A percentile compares a stretch with the other conserved stretches of the same genome.
Conservation (phyloP, 345 rosid species). For the Syzygium aromaticum region DNA sequence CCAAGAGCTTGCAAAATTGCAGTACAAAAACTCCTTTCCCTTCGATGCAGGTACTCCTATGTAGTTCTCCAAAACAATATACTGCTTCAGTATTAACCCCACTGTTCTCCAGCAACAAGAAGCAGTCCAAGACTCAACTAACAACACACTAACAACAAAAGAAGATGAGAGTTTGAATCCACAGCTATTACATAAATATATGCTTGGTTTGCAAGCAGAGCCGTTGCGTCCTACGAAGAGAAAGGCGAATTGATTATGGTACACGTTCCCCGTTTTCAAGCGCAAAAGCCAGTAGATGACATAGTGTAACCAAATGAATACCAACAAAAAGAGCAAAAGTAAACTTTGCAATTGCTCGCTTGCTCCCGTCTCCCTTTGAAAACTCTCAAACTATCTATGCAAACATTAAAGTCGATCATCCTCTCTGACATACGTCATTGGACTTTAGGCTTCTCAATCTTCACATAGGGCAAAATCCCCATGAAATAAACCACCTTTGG, state of each 20-base stretch:
- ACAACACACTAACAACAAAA: neutral
- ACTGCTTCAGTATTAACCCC: neutral
- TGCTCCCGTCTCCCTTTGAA: neutral
- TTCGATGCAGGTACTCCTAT: neutral
- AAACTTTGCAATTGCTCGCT: neutral
- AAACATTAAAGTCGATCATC: neutral
- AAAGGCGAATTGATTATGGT: neutral
- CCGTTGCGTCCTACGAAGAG: neutral
- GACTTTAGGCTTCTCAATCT: constrained; percentile 64
- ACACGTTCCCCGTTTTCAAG: neutral
- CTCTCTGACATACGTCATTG: constrained; percentile 20
- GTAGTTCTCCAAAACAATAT: neutral
- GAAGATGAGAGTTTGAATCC: neutral
- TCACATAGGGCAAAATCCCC: constrained; percentile 74
- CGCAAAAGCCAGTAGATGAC: neutral
- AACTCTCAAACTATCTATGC: neutral
- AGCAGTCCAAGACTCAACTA: neutral
- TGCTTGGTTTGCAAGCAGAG: neutral
- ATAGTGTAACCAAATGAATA: neutral
- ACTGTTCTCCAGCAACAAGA: neutral
- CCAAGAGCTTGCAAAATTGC: neutral
- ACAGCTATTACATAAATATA: neutral
- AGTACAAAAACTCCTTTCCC: neutral
- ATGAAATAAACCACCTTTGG: constrained; percentile 48
- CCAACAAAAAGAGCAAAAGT: neutral